Evolutionary conservation across 345 rosid species (phyloP), one percentile per base, ranked within the genome.

Genomic region (Noccaea bulbosa): DNA sequence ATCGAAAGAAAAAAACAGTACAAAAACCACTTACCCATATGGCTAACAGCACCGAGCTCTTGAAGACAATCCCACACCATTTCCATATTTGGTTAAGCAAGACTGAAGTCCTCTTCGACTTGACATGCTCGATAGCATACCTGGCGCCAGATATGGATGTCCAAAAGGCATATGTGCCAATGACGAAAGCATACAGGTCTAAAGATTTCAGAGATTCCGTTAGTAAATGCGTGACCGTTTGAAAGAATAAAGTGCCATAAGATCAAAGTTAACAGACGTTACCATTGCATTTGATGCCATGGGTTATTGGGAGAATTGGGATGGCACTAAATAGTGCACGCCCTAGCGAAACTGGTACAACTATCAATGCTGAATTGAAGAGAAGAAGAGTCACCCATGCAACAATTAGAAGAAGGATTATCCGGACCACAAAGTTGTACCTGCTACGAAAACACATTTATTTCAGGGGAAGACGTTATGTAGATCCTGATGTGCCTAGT

Each of bases 221-320:
- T 76, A 76, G 8, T 5, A 4, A 11, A 11, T n/a, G 20, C 40
- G 62, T 17, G 45, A 39, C 15, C 8, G 0, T 62, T n/a, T 30
- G 14, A 40, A 46, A 51, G 22, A 51, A 43, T 7, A 10, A 17
- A 2, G 22, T 27, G 30, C 46, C 46, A 38, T 15, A 38, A 35
- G 5, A 51, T 22, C 17, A 57, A 35, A 32, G 58, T 44, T 33
- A 59, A 53, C 54, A 65, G 7, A 55, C 8, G 14, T 65, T 88
- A 94, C 99, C 99, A 44, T 94, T 94, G 89, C 97, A 94, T 74
- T 92, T 92, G 81, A 94, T 82, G 75, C 98, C 99, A 62, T 92
- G 99, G 67, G 99, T 92, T 81, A 88, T 84, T 49, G 99, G 99
- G 51, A 95, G 96, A 66, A 80, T 84, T 67, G 99, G 99, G 76